These are phyloP conservation scores for Heritiera littoralis DNA, from an alignment of 345 rosid species.

Conservation along the genomic window DNA sequence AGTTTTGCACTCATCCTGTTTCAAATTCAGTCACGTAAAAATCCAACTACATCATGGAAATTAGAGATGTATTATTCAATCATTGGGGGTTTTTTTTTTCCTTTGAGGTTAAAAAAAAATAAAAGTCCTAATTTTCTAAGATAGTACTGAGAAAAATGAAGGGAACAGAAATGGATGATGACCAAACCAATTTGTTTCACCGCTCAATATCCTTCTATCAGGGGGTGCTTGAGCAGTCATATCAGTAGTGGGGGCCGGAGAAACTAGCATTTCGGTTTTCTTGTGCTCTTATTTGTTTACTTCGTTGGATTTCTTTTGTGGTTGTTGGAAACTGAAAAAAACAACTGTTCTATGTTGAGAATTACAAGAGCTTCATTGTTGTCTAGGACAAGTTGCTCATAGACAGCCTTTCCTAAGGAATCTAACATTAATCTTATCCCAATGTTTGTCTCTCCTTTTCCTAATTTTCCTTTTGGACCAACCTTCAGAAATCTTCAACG, in stretches of 20 bases:
- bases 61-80: too few relatives aligned
- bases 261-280: background rate
- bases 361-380: background rate
- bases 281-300: background rate
- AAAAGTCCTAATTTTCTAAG: too few relatives aligned
- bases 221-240: too few relatives aligned
- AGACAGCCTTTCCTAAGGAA: background rate
- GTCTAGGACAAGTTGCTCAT: background rate
- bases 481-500: background rate
- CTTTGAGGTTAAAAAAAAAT: too few relatives aligned
- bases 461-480: background rate
- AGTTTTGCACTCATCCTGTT: too few relatives aligned
- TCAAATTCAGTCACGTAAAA: too few relatives aligned
- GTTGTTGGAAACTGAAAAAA: background rate
- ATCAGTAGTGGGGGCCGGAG: background rate
- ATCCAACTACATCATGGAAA: too few relatives aligned
- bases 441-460: background rate
- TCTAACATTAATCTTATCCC: background rate
- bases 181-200: too few relatives aligned
- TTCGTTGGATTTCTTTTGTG: background rate
- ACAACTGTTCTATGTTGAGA: background rate
- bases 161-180: too few relatives aligned
- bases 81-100: too few relatives aligned
- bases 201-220: too few relatives aligned
- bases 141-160: too few relatives aligned